These are phyloP conservation scores for Yamadazyma membranifaciens DNA, from an alignment of 1,139 yeast genomes.

Conservation along the genomic window DNA sequence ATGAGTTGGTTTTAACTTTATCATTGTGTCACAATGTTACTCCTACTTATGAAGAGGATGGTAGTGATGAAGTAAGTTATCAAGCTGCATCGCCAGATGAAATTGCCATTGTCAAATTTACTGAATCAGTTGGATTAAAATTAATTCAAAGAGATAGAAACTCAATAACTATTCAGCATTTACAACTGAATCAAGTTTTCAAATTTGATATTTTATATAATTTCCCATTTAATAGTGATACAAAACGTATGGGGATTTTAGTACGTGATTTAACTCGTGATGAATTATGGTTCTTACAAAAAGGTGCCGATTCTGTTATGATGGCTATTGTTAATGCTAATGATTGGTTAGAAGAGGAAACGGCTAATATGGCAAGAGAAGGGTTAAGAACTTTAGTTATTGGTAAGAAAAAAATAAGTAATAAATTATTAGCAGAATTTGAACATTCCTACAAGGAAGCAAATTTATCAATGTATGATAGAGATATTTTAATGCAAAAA, in stretches of 20 bases:
- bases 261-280: conserved; percentile 61
- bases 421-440: conserved; percentile 59
- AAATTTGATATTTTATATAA: conserved; percentile 72
- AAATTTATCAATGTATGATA: conserved; percentile 69
- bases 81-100: conserved; percentile 99
- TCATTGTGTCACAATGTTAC: conserved; percentile 97
- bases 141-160: conserved; percentile 79
- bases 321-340: conserved; percentile 73
- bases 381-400: conserved; percentile 93
- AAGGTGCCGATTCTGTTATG: conserved; percentile 98
- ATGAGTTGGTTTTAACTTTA: conserved; percentile 76
- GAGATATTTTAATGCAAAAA: conserved; percentile 72
- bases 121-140: conserved; percentile 81
- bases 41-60: conserved; percentile 25
- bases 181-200: conserved; percentile 50
- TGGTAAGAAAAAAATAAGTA: conserved; percentile 70
- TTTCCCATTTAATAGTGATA: conserved; percentile 94
- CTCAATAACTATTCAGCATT: conserved; percentile 66
- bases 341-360: conserved; percentile 98
- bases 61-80: conserved; percentile 48
- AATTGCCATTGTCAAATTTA: conserved; percentile 91
- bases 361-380: conserved; percentile 97
- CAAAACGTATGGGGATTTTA: conserved; percentile 94
- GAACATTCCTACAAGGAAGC: conserved; percentile 67
- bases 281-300: conserved; percentile 81